Evolutionary conservation across 805 yeast genomes (phyloP).

Genomic region (Candida tibetensis): DNA sequence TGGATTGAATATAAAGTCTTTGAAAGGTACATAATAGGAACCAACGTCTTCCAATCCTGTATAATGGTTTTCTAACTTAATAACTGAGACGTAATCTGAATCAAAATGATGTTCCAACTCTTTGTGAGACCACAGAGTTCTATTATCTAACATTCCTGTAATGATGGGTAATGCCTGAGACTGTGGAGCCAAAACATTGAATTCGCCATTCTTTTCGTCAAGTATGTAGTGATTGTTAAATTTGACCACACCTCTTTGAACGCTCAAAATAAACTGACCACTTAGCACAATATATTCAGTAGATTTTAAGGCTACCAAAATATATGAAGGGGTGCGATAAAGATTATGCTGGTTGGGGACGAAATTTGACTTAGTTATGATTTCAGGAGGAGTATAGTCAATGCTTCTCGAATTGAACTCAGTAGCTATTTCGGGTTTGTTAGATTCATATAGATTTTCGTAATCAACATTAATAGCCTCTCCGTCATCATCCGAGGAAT

Average conservation of each 20-base stretch:
- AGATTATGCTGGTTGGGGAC: conserved; percentile 36
- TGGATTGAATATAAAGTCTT: conserved; percentile 32
- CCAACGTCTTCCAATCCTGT: conserved; percentile 50
- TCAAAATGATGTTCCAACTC: not conserved
- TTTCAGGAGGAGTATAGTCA: not conserved
- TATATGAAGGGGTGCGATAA: not conserved
- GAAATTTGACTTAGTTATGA: conserved; percentile 33
- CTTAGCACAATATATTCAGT: conserved; percentile 42
- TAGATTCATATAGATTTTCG: not conserved
- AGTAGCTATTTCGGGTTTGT: not conserved
- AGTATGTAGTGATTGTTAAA: conserved; percentile 36
- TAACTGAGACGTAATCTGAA: conserved; percentile 24
- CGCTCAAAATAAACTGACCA: conserved; percentile 45
- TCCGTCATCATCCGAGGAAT: conserved; percentile 24
- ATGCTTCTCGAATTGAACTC: not conserved
- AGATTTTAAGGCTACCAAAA: conserved; percentile 34
- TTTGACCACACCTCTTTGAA: conserved; percentile 47
- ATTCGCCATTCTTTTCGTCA: conserved; percentile 23
- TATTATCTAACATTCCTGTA: conserved; percentile 29
- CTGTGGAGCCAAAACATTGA: conserved; percentile 27
- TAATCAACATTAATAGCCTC: conserved; percentile 4
- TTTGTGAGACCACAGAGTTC: not conserved
- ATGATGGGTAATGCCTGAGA: conserved; percentile 44
- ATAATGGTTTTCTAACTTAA: conserved; percentile 30
- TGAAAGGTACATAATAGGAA: conserved; percentile 42